A percentile compares a stretch with the other conserved stretches of the same genome.
These are phyloP conservation scores for Alternaria incomplexa DNA, from an alignment of 2,329 filamentous ascomycete species.

Conservation along the genomic window DNA sequence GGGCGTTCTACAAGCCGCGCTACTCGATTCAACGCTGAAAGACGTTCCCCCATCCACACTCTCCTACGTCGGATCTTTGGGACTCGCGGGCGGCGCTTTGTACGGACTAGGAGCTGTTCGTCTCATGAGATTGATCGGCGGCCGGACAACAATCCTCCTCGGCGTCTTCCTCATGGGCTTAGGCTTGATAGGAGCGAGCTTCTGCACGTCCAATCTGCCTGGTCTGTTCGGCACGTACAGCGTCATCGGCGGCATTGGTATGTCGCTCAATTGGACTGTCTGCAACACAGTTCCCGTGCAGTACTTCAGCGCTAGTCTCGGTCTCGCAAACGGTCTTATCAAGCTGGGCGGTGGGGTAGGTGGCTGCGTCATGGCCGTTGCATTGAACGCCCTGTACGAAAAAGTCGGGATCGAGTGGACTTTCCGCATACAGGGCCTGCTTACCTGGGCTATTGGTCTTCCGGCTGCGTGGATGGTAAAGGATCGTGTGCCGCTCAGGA, in stretches of 20 bases:
- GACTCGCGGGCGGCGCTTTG: slow-evolving; percentile 58
- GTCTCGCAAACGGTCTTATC: slow-evolving; percentile 38
- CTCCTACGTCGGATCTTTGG: slow-evolving; percentile 64
- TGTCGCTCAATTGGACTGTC: slow-evolving; percentile 31
- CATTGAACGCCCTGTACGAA: slow-evolving; percentile 31
- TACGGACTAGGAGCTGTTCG: slow-evolving; percentile 61
- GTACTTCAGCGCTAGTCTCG: slow-evolving; percentile 38
- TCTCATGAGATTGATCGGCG: slow-evolving; percentile 59
- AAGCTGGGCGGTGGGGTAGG: slow-evolving; percentile 40
- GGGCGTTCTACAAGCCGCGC: slow-evolving; percentile 65
- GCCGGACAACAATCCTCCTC: slow-evolving; percentile 54
- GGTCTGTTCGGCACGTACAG: slow-evolving; percentile 59
- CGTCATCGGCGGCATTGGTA: slow-evolving; percentile 55
- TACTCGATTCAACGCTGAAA: slow-evolving; percentile 58
- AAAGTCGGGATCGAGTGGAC: slow-evolving; percentile 40
- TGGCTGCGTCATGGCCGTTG: slow-evolving; percentile 34
- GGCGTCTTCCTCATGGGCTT: slow-evolving; percentile 60
- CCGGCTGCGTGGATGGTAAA: slow-evolving; percentile 34
- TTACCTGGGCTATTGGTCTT: slow-evolving; percentile 31
- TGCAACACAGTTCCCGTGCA: slow-evolving; percentile 34
- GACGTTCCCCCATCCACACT: slow-evolving; percentile 57
- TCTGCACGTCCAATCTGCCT: slow-evolving; percentile 53
- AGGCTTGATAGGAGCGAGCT: slow-evolving; percentile 57
- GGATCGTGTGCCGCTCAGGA: slow-evolving; percentile 29
- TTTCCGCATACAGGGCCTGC: slow-evolving; percentile 35